Evolutionary conservation across 768 basidiomycete genomes (phyloP), one percentile per base, ranked within the genome.

Genomic region (Vishniacozyma victoriae): DNA sequence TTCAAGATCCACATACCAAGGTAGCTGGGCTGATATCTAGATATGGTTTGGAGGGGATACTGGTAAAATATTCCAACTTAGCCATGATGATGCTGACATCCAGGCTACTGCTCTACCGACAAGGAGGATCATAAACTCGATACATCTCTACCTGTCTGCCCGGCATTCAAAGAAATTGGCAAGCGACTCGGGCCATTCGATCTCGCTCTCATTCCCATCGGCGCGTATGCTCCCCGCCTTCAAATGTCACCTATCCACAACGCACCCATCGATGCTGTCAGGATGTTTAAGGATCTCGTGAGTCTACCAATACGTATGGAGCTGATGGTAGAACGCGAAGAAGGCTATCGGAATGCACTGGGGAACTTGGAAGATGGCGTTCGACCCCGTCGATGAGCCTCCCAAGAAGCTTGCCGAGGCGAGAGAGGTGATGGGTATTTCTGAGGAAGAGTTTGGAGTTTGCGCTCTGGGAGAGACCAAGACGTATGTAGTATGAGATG

Each of bases 111-210:
- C 33, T 45, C 59, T 11, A 66, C 69, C 9, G 45, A 62, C 26
- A 61, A 62, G 16, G 57, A 54, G 2, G 44, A 52, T 3, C 49
- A 63, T 20, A 44, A 45, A 15, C 51, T 72, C n/a, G 63, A 67
- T n/a, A 41, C 59, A 23, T 50, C 3, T 39, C 74, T 72, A 41
- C 52, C 82, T 0, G 69, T 75, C 11, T 87, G 85, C 63, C 86
- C 85, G 4, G 85, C 78, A 3, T 88, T 88, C 69, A 77, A 77
- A 60, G 78, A 83, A 67, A 82, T 88, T 42, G 86, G 85, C 2
- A 74, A 78, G 40, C 67, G 63, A 11, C 80, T 80, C 53, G 82
- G 82, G 0, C 77, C 76, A 0, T 82, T 86, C 56, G 83, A 86
- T 60, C 70, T 85, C 25, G 82, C 82, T 3, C 64, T 85, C 67